phyloP scores from a whole-genome alignment of 1,284 basidiomycete genomes.

The Sporisorium reilianum region DNA sequence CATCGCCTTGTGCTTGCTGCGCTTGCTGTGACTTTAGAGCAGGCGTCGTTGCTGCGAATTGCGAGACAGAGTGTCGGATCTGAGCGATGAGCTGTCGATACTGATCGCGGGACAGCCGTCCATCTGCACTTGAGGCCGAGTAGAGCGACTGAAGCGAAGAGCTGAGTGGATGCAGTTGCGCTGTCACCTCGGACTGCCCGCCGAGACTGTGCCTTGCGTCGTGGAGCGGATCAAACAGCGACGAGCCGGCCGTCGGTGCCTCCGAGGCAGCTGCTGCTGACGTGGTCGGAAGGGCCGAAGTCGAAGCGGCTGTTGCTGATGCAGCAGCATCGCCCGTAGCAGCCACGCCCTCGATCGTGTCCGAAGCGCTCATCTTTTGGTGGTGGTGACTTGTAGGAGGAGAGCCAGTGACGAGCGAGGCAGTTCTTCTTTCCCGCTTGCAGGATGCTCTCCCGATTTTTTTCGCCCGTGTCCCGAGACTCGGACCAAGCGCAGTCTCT shows the following conservation, averaged over 20 bases:
- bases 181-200: constrained; percentile 9
- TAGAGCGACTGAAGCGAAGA: constrained; percentile 38
- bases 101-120: constrained; percentile 39
- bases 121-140: constrained; percentile 12
- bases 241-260: constrained; percentile 8
- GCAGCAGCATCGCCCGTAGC: background rate
- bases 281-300: constrained; percentile 22
- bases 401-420: background rate
- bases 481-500: constrained; percentile 11
- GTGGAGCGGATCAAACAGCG: constrained; percentile 28
- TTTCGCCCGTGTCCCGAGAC: constrained; percentile 15
- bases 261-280: constrained; percentile 4
- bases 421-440: background rate
- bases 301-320: constrained; percentile 9
- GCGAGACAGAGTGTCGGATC: constrained; percentile 41
- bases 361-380: constrained; percentile 16
- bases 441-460: background rate
- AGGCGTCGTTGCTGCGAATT: constrained; percentile 39
- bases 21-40: constrained; percentile 21
- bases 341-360: constrained; percentile 1
- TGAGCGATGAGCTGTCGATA: constrained; percentile 44
- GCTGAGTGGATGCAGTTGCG: constrained; percentile 37
- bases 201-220: constrained; percentile 23
- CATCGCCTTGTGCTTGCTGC: constrained; percentile 13
- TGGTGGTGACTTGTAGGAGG: background rate